phyloP scores from a whole-genome alignment of 352 stramenopile genomes.

The Phytophthora pluvialis region DNA sequence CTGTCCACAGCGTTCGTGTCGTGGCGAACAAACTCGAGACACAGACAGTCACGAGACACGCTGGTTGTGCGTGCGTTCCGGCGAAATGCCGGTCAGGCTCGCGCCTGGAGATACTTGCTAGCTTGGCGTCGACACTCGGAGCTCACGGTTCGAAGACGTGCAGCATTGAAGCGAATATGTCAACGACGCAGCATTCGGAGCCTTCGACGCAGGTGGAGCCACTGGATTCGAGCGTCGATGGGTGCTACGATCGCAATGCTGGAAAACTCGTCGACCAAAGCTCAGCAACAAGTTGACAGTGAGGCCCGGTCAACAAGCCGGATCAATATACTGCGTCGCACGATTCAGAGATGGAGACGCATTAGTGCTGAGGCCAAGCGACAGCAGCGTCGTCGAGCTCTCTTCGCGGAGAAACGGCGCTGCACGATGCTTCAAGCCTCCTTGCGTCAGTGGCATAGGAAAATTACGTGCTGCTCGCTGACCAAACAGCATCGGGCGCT shows the following conservation, averaged over 20 bases:
- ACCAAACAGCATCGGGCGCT: constrained; percentile 26
- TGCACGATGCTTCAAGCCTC: constrained; percentile 21
- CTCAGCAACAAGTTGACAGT: constrained; percentile 15
- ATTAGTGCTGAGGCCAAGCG: not conserved
- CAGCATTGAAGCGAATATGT: constrained; percentile 8
- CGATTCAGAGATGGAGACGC: constrained; percentile 14
- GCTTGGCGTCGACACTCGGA: constrained; percentile 12
- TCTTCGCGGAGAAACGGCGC: constrained; percentile 30
- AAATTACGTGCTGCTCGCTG: constrained; percentile 14
- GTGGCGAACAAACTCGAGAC: constrained; percentile 22
- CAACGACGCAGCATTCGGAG: not conserved
- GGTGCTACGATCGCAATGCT: constrained; percentile 6
- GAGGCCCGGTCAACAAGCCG: constrained; percentile 2
- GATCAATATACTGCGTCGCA: constrained; percentile 10
- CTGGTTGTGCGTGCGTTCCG: constrained; percentile 8
- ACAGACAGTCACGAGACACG: not conserved
- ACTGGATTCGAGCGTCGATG: constrained; percentile 19
- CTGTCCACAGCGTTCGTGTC: constrained; percentile 24
- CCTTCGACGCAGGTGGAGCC: constrained; percentile 18
- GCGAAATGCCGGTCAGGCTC: not conserved
- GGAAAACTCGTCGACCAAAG: constrained; percentile 11
- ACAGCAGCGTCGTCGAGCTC: constrained; percentile 10
- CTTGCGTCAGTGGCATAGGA: constrained; percentile 24
- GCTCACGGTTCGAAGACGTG: constrained; percentile 15
- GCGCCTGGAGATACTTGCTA: constrained; percentile 8